Evolutionary conservation across 306 rosid genomes (phyloP), one percentile per base, ranked within the genome.

Genomic region (Castanopsis chinensis): DNA sequence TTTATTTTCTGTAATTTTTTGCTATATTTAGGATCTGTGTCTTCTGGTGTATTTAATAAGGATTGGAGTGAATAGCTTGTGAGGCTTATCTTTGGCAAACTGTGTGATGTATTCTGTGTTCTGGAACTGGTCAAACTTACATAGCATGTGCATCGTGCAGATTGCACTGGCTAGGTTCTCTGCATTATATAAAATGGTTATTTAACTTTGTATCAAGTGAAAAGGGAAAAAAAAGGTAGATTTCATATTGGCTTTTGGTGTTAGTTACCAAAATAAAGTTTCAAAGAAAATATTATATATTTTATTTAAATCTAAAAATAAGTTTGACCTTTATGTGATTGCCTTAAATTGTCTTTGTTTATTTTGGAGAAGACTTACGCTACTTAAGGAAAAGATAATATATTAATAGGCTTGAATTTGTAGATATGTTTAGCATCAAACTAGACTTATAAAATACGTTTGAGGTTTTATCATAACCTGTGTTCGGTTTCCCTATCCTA

Each of bases 61-160:
- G 49, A 19, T 5, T 69, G 71, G 72, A 37, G 64, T 75, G 41
- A 72, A 58, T 18, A n/a, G 43, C 64, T 37, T 69, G 64, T 11
- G 21, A 72, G 45, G 21, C 45, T 28, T 64, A 17, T 32, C 15
- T 49, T 8, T 30, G 70, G 70, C 70, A 64, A 18, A 64, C 12
- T 30, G 79, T 35, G 49, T 69, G 45, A 37, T 51, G 55, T 82
- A 75, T 14, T 18, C 65, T 69, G 64, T 80, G 73, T 79, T 35
- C 69, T 49, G 25, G 69, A 81, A 81, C 58, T 83, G 69, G 69
- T 69, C 69, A 75, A 84, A 43, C n/a, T 74, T 54, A 59, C 19
- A 9, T 19, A 54, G 5, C 69, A 52, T 33, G 43, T 6, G 19
- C 4, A 14, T 55, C 27, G 17, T 73, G 65, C 56, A n/a, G 41